Conservation (phyloP, 257 asterid genomes). For the Forsythia suspensa region DNA sequence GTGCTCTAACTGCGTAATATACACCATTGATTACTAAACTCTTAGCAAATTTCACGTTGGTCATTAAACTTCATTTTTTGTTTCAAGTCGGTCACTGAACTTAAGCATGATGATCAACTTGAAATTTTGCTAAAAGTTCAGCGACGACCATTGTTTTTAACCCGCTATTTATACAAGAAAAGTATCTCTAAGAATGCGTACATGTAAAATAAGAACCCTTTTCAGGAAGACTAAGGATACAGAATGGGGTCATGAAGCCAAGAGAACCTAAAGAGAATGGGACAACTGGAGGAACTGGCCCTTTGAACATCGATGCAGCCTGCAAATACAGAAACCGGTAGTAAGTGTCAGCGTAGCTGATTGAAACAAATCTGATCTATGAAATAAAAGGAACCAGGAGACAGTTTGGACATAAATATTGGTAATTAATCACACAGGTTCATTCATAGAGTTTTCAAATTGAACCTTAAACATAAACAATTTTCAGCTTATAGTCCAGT, state of each 20-base stretch:
- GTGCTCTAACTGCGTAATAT: too few relatives aligned
- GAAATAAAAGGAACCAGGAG: too few relatives aligned
- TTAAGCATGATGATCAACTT: neutral
- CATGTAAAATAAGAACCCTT: slow-evolving; percentile 11
- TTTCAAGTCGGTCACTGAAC: too few relatives aligned
- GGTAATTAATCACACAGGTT: too few relatives aligned
- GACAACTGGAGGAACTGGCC: slow-evolving; percentile 96
- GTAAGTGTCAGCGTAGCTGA: neutral
- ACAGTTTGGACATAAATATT: too few relatives aligned
- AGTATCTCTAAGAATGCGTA: slow-evolving; percentile 9
- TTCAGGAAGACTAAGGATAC: slow-evolving; percentile 59
- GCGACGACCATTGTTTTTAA: neutral
- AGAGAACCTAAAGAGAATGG: slow-evolving; percentile 98
- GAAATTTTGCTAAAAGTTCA: neutral
- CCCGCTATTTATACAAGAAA: neutral
- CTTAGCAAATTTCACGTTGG: too few relatives aligned
- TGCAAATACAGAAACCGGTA: slow-evolving; percentile 36
- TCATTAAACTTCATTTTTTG: too few relatives aligned
- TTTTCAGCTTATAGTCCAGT: too few relatives aligned
- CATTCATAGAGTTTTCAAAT: too few relatives aligned
- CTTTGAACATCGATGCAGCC: slow-evolving; percentile 99
- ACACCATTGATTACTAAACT: too few relatives aligned
- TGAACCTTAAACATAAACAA: too few relatives aligned
- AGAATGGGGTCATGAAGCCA: slow-evolving; percentile 96
- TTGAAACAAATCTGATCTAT: too few relatives aligned